Percentiles rank a stretch among this genome's conserved stretches.
Conservation (phyloP, 495 filamentous ascomycete genomes). For the Aeminium ludgeri region DNA sequence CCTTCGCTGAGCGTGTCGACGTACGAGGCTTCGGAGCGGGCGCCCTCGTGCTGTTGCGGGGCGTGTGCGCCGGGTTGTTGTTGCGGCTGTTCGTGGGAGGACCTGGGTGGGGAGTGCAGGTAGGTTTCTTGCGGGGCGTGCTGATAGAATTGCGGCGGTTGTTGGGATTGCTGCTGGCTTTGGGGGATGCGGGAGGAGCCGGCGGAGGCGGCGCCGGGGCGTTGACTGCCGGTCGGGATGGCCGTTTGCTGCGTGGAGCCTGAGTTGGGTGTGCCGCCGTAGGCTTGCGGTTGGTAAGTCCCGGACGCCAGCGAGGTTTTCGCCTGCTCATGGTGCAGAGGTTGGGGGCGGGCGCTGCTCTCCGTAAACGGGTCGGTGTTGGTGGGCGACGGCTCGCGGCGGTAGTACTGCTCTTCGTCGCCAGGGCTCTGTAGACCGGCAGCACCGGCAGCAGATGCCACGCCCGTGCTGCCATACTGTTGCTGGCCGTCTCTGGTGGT, state of each 20-base stretch:
- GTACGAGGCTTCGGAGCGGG: conserved; percentile 35
- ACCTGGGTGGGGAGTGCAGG: conserved; percentile 17
- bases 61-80: neutral
- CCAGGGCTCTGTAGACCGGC: conserved; percentile 8
- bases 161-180: too few species aligned
- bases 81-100: conserved; percentile 5
- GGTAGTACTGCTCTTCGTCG: conserved; percentile 26
- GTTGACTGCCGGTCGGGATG: conserved; percentile 1
- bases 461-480: conserved; percentile 8
- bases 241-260: conserved; percentile 7
- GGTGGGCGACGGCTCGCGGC: conserved; percentile 27
- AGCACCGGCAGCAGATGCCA: conserved; percentile 1
- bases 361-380: conserved; percentile 44
- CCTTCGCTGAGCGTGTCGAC: conserved; percentile 33
- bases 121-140: conserved; percentile 16
- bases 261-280: conserved; percentile 4
- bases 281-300: conserved; percentile 12
- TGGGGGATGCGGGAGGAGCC: neutral
- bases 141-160: conserved; percentile 17
- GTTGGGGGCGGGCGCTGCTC: conserved; percentile 24
- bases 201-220: neutral
- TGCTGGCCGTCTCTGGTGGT: conserved; percentile 21
- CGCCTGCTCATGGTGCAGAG: conserved; percentile 20
- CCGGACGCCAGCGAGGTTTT: conserved; percentile 12
- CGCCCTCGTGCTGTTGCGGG: conserved; percentile 10